phyloP scores from a whole-genome alignment of 1,139 yeast species.

The Sugiyamaella japonica region DNA sequence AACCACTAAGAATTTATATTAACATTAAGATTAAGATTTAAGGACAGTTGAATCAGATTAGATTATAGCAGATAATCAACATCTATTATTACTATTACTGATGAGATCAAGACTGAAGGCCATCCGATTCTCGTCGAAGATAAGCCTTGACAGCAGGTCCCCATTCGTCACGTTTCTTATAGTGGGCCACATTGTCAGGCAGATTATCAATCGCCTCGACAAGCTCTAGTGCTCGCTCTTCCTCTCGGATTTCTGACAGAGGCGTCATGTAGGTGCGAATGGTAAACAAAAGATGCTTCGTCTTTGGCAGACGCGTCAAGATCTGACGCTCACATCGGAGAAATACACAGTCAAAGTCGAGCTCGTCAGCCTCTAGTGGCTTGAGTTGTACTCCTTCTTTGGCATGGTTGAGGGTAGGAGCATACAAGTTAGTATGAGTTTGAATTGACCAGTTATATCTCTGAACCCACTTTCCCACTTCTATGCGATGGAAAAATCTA shows the following conservation, averaged over 20 bases:
- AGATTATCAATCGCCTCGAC: conserved; percentile 58
- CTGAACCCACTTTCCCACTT: conserved; percentile 55
- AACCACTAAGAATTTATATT: no score
- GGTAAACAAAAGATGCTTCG: conserved; percentile 57
- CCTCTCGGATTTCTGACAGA: conserved; percentile 53
- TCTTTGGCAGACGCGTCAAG: conserved; percentile 56
- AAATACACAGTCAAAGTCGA: conserved; percentile 58
- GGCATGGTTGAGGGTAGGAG: conserved; percentile 55
- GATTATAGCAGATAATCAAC: no score
- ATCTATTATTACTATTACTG: no score
- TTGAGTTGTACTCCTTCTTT: conserved; percentile 33
- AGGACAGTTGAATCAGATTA: no score
- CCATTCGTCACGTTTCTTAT: conserved; percentile 63
- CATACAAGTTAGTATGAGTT: conserved; percentile 52
- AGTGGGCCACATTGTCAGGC: conserved; percentile 58
- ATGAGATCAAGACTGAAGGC: not conserved
- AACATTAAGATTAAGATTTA: no score
- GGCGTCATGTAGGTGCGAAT: conserved; percentile 68
- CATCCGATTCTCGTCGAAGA: conserved; percentile 33
- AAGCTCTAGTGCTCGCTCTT: conserved; percentile 47
- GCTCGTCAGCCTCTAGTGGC: conserved; percentile 45
- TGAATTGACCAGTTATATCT: conserved; percentile 66
- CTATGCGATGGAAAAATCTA: conserved; percentile 53
- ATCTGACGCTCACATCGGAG: conserved; percentile 64
- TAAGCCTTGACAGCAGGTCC: conserved; percentile 60